Conservation (phyloP, 2,329 filamentous ascomycete genomes). For the Xylaria sp. region DNA sequence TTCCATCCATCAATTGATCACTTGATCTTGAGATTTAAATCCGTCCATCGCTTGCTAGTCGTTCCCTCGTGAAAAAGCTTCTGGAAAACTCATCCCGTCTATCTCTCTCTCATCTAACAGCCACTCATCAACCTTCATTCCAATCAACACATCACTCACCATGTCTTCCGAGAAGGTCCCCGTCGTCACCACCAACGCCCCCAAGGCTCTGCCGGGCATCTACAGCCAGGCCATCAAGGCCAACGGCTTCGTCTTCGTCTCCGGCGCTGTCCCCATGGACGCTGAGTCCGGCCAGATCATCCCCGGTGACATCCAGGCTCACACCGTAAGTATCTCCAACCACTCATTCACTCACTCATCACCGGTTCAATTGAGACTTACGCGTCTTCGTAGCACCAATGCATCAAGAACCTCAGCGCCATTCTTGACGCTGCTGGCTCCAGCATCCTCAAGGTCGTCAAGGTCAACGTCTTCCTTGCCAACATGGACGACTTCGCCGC, state of each 20-base stretch:
- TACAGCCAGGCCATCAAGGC: slow-evolving; percentile 58
- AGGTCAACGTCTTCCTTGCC: slow-evolving; percentile 67
- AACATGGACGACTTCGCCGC: slow-evolving; percentile 69
- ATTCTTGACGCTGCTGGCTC: slow-evolving; percentile 65
- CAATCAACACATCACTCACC: slow-evolving; percentile 7
- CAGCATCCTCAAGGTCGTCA: slow-evolving; percentile 60
- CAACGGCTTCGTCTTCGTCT: slow-evolving; percentile 63
- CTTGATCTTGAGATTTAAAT: not conserved
- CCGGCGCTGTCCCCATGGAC: slow-evolving; percentile 65
- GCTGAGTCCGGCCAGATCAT: slow-evolving; percentile 52
- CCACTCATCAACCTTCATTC: slow-evolving; percentile 1
- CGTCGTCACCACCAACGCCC: slow-evolving; percentile 38
- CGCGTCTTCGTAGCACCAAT: slow-evolving; percentile 42
- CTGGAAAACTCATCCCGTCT: not conserved
- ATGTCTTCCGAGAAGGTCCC: slow-evolving; percentile 34
- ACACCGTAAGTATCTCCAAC: slow-evolving; percentile 43
- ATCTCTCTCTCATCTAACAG: not conserved
- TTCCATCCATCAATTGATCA: not conserved
- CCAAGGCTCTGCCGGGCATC: slow-evolving; percentile 37
- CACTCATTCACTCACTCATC: no score
- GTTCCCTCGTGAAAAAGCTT: not conserved
- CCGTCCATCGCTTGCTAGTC: not conserved
- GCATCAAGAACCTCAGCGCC: slow-evolving; percentile 65
- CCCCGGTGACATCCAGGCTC: slow-evolving; percentile 58
- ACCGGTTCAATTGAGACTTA: not conserved